A percentile compares a stretch with the other conserved stretches of the same genome.
Conservation (phyloP, 495 filamentous ascomycete genomes). For the Parmelia sp. region DNA sequence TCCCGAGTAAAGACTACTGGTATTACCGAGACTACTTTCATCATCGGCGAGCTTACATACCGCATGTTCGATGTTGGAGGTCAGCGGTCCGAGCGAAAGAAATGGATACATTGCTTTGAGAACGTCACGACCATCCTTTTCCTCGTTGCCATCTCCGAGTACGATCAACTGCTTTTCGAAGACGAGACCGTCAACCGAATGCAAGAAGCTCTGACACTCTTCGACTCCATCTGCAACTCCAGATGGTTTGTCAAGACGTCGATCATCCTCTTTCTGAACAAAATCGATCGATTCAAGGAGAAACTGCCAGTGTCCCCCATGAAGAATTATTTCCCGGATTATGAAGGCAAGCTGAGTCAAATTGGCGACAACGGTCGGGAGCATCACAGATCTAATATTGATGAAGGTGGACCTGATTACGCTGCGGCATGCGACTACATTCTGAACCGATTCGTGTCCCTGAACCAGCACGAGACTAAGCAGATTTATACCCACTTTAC, state of each 20-base stretch:
- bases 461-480: slow-evolving; percentile 98
- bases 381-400: slow-evolving; percentile 37
- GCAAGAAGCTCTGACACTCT: slow-evolving; percentile 96
- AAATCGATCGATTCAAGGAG: slow-evolving; percentile 99
- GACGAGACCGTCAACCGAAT: slow-evolving; percentile 88
- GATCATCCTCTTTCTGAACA: slow-evolving; percentile 99
- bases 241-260: slow-evolving; percentile 99
- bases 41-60: slow-evolving; percentile 95
- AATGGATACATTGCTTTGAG: slow-evolving; percentile 99
- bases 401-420: slow-evolving; percentile 74
- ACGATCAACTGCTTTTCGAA: slow-evolving; percentile 96
- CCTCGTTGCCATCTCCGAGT: slow-evolving; percentile 97
- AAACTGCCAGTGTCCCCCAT: slow-evolving; percentile 98
- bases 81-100: slow-evolving; percentile 98
- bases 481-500: slow-evolving; percentile 99
- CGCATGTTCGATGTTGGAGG: slow-evolving; percentile 99
- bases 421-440: slow-evolving; percentile 93
- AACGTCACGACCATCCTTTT: slow-evolving; percentile 98
- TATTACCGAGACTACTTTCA: slow-evolving; percentile 98
- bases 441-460: slow-evolving; percentile 89
- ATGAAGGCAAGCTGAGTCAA: slow-evolving; percentile 53
- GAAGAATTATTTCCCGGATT: slow-evolving; percentile 99
- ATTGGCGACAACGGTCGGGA: slow-evolving; percentile 43
- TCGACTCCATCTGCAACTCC: slow-evolving; percentile 99
- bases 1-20: slow-evolving; percentile 99